Base-by-base conservation (phyloP, 2,329 filamentous ascomycete genomes). In the Amauroascus verrucosus region DNA sequence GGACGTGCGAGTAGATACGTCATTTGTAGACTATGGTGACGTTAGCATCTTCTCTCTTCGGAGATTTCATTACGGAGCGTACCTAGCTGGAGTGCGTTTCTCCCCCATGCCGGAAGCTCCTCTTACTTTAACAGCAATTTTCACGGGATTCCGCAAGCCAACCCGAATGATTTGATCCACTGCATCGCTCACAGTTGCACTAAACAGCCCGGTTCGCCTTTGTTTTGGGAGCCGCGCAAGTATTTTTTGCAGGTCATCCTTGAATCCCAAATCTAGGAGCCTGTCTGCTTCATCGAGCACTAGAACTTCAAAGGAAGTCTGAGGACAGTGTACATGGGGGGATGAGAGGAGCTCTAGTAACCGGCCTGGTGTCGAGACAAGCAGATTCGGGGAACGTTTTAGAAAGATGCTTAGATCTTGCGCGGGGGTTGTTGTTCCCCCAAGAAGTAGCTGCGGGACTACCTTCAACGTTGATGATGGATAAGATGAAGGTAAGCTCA, bases 271-370 rank as follows among this genome's bases (percentile, higher is more conserved):
- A 70, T 98, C 93, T 9, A 98, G 76, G 24, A 98, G 74, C 55
- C 93, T 80, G 69, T 98, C 93, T 48, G 91, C 93, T 72, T 98
- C 93, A 65, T 98, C 93, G 33, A 98, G 78, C 2, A 98, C 86
- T 9, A 98, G 79, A 48, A 88, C 82, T 67, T 98, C 91, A 60
- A 98, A 97, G 0, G 87, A 87, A 1, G 87, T 89, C 57, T 91
- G 85, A 0, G 88, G 83, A 61, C 87, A 90, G 66, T 94, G 87
- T 13, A 95, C 89, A 63, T 95, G 85, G 1, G 84, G 86, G 1
- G 88, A 95, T 0, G 85, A 83, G 3, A 98, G 76, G 0, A 98
- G 79, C 64, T 96, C 90, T 5, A 95, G 79, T 1, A 98, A 78
- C 45, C 93, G 82, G 3, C 93, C 94, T 0, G 93, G 93, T 0